Conservation (phyloP, 139 green algal species). For the Micractinium sp. region DNA sequence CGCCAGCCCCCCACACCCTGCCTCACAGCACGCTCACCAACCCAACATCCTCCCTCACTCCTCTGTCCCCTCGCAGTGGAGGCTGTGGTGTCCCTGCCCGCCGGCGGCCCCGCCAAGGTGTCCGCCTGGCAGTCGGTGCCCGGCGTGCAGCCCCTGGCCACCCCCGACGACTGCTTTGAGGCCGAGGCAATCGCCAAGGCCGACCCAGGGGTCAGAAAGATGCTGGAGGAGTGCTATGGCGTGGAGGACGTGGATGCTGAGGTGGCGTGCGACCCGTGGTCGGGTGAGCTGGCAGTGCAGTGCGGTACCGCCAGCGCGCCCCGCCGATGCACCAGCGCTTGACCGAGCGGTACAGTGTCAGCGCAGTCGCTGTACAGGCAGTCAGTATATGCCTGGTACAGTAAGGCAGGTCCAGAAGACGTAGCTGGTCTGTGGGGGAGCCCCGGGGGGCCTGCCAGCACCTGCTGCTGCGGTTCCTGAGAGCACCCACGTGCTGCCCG, state of each 20-base stretch:
- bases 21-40: neutral
- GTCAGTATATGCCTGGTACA: no score
- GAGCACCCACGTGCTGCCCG: no score
- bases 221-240: conserved; percentile 72
- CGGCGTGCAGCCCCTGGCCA: conserved; percentile 72
- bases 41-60: no score
- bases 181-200: conserved; percentile 73
- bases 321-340: no score
- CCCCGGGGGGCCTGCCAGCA: no score
- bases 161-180: conserved; percentile 72
- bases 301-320: no score
- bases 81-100: conserved; percentile 9
- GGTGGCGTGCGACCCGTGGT: conserved; percentile 74
- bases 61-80: conserved; percentile 7
- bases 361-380: no score
- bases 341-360: no score
- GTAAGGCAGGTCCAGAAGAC: no score
- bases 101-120: neutral
- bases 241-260: conserved; percentile 59
- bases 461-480: no score
- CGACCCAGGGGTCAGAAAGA: conserved; percentile 45
- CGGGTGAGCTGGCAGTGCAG: conserved; percentile 20
- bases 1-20: neutral
- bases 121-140: conserved; percentile 46
- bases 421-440: no score